Evolutionary conservation across 2,329 filamentous ascomycete genomes (phyloP), one percentile per base, ranked within the genome.

Genomic region (Verticillium dahliae): DNA sequence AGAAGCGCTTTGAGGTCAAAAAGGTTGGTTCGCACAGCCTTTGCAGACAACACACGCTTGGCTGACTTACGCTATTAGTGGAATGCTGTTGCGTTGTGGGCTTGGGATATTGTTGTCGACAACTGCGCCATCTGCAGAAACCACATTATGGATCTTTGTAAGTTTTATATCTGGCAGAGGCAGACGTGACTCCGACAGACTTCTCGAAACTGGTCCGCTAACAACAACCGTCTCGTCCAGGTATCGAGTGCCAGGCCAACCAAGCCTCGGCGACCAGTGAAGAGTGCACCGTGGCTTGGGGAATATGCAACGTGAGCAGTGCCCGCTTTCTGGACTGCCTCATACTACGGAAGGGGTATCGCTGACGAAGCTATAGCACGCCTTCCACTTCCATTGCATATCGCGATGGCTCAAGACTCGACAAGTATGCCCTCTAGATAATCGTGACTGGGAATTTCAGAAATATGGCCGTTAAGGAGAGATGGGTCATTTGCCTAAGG

Each of bases 341-440:
- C 39, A 27, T 35, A 54, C 31, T 39, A 22, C 5, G 55, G 58
- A 22, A 27, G 37, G 18, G 14, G n/a, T 13, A 15, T 52, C 45
- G 65, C 79, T 82, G 70, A 82, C 67, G 18, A 63, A 35, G 64
- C 52, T 55, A 39, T 37, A 99, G 95, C 95, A 99, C 73, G 95
- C 95, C 35, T 99, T 99, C 83, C 95, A 99, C 78, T 99, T 99
- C 80, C 95, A 99, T 80, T 99, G 95, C 81, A 99, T 99, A 73
- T 98, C 95, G 13, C 87, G 95, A 78, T 99, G 95, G 95, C 82
- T 99, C 63, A 99, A 99, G 84, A 97, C 95, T n/a, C 89, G 95
- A 73, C 95, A 98, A 74, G 95, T 99, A 58, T 99, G 95, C 74
- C 95, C 95, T 15, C 82, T 99, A 55, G 95, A 99, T 79, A 99